Evolutionary conservation across 169 alveolate species (phyloP).

Genomic region (Cystoisospora suis): DNA sequence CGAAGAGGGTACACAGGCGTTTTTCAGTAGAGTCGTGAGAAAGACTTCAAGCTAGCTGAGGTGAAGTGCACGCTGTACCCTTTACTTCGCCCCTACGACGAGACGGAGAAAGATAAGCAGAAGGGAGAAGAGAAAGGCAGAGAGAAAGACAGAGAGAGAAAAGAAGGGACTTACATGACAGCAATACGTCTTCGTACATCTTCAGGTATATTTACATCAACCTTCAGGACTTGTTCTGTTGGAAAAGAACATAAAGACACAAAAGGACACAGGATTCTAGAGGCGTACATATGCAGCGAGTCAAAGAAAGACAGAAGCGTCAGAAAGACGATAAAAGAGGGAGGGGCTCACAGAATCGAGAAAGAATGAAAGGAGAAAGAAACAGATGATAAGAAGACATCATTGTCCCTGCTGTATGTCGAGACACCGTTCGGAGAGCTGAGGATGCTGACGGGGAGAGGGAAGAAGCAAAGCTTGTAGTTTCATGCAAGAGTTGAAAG

Average conservation of each 20-base stretch:
- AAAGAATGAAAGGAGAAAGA: neutral
- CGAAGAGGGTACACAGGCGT: no score
- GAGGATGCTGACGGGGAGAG: no score
- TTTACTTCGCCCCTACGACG: no score
- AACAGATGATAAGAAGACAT: neutral
- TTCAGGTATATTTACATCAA: neutral
- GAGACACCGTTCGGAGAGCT: no score
- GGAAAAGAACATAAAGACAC: neutral
- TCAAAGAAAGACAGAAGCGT: neutral
- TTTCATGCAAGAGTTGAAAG: no score
- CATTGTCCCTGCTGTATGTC: no score
- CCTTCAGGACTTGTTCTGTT: neutral
- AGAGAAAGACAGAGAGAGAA: neutral
- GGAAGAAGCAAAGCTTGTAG: no score
- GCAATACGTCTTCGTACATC: neutral
- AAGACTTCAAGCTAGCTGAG: no score
- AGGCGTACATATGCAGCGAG: neutral
- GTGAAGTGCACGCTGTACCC: no score
- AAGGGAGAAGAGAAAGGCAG: neutral
- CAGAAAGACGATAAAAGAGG: neutral
- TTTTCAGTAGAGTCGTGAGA: no score
- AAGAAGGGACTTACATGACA: conserved; percentile 13
- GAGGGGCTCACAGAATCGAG: neutral
- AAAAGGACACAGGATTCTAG: neutral
- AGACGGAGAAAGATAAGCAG: neutral